Conservation (phyloP, 345 rosid genomes). For the Tarenaya hassleriana region DNA sequence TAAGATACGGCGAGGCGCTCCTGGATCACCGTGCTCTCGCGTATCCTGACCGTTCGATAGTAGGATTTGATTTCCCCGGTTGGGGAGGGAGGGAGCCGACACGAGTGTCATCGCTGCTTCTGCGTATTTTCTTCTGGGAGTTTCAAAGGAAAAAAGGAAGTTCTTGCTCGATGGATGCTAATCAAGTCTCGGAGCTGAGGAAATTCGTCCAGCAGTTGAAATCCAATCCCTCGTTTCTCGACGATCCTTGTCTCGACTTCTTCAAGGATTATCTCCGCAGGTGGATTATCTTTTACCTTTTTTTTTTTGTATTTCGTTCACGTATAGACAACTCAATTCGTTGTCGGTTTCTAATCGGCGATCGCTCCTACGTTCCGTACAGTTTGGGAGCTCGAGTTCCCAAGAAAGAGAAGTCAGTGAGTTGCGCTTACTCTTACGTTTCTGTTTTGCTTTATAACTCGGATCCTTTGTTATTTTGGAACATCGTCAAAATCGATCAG, state of each 20-base stretch:
- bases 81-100: slow-evolving; percentile 6
- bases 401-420: slow-evolving; percentile 38
- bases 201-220: slow-evolving; percentile 45
- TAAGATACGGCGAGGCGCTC: too few species aligned
- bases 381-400: slow-evolving; percentile 79
- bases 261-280: slow-evolving; percentile 62
- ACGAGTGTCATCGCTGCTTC: background rate
- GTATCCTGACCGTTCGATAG: too few species aligned
- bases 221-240: slow-evolving; percentile 55
- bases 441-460: background rate
- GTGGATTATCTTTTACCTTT: slow-evolving; percentile 20
- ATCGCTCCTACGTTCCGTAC: slow-evolving; percentile 18
- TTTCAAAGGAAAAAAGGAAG: background rate
- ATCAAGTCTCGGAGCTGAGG: slow-evolving; percentile 39
- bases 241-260: slow-evolving; percentile 55
- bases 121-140: slow-evolving; percentile 11
- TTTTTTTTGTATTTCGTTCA: background rate
- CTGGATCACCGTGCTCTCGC: too few species aligned
- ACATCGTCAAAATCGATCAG: background rate
- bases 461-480: background rate
- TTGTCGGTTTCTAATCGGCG: slow-evolving; percentile 16
- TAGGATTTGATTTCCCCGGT: too few species aligned
- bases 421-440: too few species aligned
- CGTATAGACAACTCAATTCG: background rate
- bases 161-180: slow-evolving; percentile 43